phyloP scores from a whole-genome alignment of 805 yeast species.

The Spathaspora gorwiae region DNA sequence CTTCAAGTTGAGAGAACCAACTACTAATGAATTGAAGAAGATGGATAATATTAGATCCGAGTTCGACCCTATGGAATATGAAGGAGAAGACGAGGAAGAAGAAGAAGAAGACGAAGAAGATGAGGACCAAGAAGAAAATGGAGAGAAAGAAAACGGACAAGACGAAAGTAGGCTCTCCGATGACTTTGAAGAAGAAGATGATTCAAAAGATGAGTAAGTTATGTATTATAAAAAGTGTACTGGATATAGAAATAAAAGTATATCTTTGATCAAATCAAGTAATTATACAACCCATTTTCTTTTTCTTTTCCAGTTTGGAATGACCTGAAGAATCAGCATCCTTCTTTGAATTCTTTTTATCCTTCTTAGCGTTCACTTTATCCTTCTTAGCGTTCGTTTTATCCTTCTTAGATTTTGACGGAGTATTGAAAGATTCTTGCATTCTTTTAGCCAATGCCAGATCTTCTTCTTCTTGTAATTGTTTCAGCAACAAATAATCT shows the following conservation, averaged over 20 bases:
- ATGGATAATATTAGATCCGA: conserved; percentile 67
- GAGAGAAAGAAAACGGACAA: background rate
- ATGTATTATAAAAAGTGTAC: background rate
- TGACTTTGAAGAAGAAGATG: background rate
- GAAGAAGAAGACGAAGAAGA: conserved; percentile 7
- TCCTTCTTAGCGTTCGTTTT: conserved; percentile 1
- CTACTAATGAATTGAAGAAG: conserved; percentile 59
- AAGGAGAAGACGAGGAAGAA: conserved; percentile 51
- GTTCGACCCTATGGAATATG: conserved; percentile 77
- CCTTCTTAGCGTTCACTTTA: conserved; percentile 2
- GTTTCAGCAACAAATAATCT: conserved; percentile 37
- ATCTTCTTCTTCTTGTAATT: conserved; percentile 58
- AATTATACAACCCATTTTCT: conserved; percentile 18
- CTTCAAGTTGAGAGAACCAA: conserved; percentile 65
- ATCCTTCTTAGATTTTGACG: background rate
- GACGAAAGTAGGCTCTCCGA: background rate
- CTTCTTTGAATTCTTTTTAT: conserved; percentile 1
- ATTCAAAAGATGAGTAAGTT: no score
- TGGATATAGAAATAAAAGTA: background rate
- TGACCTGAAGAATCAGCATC: background rate
- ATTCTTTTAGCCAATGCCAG: conserved; percentile 42
- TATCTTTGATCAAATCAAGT: conserved; percentile 9
- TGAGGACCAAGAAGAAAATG: background rate
- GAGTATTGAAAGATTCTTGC: conserved; percentile 23
- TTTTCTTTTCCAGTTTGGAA: conserved; percentile 5